phyloP scores from a whole-genome alignment of 2,329 filamentous ascomycete species.

The Leptodontidium sp. region DNA sequence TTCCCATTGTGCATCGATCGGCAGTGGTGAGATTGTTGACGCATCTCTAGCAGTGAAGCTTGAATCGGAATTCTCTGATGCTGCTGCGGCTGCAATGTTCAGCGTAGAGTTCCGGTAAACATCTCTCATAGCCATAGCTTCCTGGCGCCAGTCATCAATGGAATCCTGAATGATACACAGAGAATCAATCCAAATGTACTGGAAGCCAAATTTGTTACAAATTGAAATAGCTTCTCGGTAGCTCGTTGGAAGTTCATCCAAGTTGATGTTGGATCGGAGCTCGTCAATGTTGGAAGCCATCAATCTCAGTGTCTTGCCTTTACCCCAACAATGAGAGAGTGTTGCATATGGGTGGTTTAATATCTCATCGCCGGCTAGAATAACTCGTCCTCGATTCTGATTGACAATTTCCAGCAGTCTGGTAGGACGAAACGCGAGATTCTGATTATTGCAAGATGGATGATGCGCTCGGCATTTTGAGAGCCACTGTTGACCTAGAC shows the following conservation, averaged over 20 bases:
- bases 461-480: background rate
- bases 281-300: slow-evolving; percentile 1
- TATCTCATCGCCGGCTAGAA: background rate
- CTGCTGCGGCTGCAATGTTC: slow-evolving; percentile 25
- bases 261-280: background rate
- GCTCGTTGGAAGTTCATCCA: background rate
- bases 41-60: slow-evolving; percentile 12
- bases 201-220: background rate
- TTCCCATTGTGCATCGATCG: slow-evolving; percentile 9
- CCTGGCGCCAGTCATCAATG: slow-evolving; percentile 18
- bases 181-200: slow-evolving; percentile 27
- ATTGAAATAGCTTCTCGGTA: background rate
- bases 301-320: background rate
- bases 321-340: slow-evolving; percentile 8
- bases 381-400: background rate
- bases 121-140: slow-evolving; percentile 20
- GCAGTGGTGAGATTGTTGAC: background rate
- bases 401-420: background rate
- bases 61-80: slow-evolving; percentile 5
- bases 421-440: background rate
- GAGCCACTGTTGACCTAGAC: background rate
- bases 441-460: background rate
- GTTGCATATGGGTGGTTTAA: background rate
- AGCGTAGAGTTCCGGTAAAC: slow-evolving; percentile 20
- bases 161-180: slow-evolving; percentile 27